Evolutionary conservation across 2,329 filamentous ascomycete species (phyloP).

Genomic region (Pochonia chlamydosporia): DNA sequence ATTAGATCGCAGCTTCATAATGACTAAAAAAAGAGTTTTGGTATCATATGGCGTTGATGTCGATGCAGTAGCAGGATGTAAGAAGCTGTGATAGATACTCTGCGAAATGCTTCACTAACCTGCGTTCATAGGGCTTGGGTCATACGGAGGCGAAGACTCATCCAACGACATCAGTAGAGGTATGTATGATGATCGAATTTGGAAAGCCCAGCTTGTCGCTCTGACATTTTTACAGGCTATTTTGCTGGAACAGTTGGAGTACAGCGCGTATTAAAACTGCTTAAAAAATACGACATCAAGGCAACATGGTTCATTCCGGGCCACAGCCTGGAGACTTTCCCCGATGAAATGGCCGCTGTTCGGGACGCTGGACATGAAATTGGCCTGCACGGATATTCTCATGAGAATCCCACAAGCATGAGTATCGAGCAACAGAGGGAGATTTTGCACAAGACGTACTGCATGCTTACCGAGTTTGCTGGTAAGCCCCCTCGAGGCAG

Average conservation of each 20-base stretch:
- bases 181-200: conserved; percentile 22
- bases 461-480: conserved; percentile 62
- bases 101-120: not conserved
- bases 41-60: not conserved
- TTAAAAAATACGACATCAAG: conserved; percentile 67
- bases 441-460: conserved; percentile 69
- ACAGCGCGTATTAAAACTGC: conserved; percentile 61
- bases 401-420: conserved; percentile 70
- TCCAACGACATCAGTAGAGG: conserved; percentile 67
- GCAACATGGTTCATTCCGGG: conserved; percentile 49
- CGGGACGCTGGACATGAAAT: conserved; percentile 43
- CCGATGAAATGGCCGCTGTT: conserved; percentile 37
- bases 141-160: conserved; percentile 67
- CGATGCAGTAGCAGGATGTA: not conserved
- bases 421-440: conserved; percentile 69
- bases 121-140: conserved; percentile 51
- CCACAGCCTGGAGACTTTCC: conserved; percentile 43
- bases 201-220: not conserved
- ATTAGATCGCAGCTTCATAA: not conserved
- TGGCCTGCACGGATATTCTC: conserved; percentile 64
- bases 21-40: not conserved
- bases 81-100: not conserved
- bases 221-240: conserved; percentile 34
- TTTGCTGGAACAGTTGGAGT: conserved; percentile 66
- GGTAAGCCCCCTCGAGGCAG: conserved; percentile 67